Base-by-base conservation (phyloP, 768 basidiomycete genomes). In the Lactifluus echinatus region DNA sequence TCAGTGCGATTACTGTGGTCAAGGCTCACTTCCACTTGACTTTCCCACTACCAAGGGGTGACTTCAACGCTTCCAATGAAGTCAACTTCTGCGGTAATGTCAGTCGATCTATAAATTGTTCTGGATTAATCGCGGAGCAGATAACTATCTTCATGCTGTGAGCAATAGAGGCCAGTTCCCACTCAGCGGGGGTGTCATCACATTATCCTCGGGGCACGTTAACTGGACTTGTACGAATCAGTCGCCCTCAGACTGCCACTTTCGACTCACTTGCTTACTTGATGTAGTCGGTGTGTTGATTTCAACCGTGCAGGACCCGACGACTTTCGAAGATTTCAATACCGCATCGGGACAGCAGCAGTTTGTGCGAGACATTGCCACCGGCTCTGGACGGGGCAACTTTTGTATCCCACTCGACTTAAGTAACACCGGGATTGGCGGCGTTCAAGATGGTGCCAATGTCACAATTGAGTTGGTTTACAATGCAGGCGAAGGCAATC, bases 1-100 rank as follows among this genome's bases (percentile, higher is more conserved):
- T 70, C 39, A 64, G 68, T 34, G 68, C 79, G 28, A 70, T 73
- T 15, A 65, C 76, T 33, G 67, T 72, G 39, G 82, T 73, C 29
- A 73, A 72, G 48, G 89, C 88, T 7, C 90, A 94, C 69, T 93
- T 93, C 72, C 84, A 85, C 62, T 74, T 93, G 40, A 79, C 84
- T 64, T 92, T 80, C 68, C 92, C 91, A 15, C 62, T 74, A 1
- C 83, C 88, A 12, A 76, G 91, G 46, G 91, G 91, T 2, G 66
- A 63, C 0, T 93, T 93, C 67, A 76, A 76, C 52, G 77, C 83
- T 55, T 71, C 77, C 50, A 64, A 75, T 15, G 85, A 87, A 60
- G 73, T 75, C 12, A 70, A 64, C 2, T 86, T 88, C 66, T 90
- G 91, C 65, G 88, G 87, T 87, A 59, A 39, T 17, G 29, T 23